Conservation (phyloP, 1,139 yeast genomes). For the Tardiomyces blankii region DNA sequence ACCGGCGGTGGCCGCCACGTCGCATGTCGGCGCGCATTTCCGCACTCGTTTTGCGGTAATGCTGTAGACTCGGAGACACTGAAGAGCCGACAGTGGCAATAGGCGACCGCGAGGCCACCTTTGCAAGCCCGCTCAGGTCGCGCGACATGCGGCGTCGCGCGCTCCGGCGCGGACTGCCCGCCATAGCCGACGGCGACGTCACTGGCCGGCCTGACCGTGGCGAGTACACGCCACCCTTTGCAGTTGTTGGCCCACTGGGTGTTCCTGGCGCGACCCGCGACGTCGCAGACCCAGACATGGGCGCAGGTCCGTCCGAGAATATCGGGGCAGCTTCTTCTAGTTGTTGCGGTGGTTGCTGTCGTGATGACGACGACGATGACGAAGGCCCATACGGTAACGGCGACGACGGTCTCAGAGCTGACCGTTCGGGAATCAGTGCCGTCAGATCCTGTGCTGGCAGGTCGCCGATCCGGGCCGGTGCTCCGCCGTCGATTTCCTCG, state of each 20-base stretch:
- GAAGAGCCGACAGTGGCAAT: not conserved
- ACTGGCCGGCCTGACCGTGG: not conserved
- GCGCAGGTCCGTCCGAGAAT: not conserved
- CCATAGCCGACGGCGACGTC: not conserved
- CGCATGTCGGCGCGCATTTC: not conserved
- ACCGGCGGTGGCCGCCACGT: not conserved
- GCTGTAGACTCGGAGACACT: not conserved
- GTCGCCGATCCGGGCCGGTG: not conserved
- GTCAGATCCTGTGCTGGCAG: not conserved
- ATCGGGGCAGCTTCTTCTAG: not conserved
- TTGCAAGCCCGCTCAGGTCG: not conserved
- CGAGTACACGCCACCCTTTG: not conserved
- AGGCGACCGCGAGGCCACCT: not conserved
- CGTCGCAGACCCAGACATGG: not conserved
- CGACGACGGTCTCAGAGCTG: slow-evolving; percentile 12
- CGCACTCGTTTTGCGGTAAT: not conserved
- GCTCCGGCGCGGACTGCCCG: not conserved
- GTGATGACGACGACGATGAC: too few relatives aligned
- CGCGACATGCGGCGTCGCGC: not conserved
- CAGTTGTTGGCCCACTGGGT: not conserved
- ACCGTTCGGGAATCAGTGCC: slow-evolving; percentile 10
- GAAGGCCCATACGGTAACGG: slow-evolving; percentile 6
- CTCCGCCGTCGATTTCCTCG: not conserved
- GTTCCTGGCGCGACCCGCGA: not conserved
- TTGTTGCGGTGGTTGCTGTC: not conserved